Conservation (phyloP, 805 yeast species). For the Yamadazyma scolyti region DNA sequence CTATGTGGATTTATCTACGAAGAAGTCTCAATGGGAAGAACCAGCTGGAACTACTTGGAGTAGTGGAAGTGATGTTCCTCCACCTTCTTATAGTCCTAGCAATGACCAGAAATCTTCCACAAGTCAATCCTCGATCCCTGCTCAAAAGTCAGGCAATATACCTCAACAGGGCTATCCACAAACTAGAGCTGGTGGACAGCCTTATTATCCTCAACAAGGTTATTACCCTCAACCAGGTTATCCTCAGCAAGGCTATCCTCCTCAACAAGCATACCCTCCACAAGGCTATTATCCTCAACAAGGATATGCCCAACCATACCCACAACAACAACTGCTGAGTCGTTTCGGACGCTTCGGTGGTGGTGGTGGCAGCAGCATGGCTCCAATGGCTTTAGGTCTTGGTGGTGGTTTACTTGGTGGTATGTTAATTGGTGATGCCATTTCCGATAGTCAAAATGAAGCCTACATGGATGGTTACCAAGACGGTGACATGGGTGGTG, state of each 20-base stretch:
- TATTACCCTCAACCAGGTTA: constrained; percentile 12
- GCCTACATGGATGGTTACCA: constrained; percentile 16
- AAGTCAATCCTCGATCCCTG: background rate
- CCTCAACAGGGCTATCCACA: constrained; percentile 4
- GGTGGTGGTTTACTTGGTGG: constrained; percentile 64
- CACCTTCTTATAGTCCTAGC: constrained; percentile 33
- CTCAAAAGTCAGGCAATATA: constrained; percentile 3
- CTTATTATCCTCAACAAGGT: constrained; percentile 8
- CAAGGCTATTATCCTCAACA: constrained; percentile 14
- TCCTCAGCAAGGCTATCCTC: constrained; percentile 5
- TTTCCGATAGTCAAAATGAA: constrained; percentile 27
- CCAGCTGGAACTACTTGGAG: constrained; percentile 51
- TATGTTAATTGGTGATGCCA: constrained; percentile 44
- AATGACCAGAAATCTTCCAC: background rate
- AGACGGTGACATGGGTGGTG: constrained; percentile 35
- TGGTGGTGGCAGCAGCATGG: constrained; percentile 22
- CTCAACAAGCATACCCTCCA: constrained; percentile 5
- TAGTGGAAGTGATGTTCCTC: constrained; percentile 26
- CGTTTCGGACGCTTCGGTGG: constrained; percentile 40
- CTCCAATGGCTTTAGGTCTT: constrained; percentile 43
- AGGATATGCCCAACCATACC: constrained; percentile 16
- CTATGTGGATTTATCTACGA: constrained; percentile 70
- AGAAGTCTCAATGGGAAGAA: constrained; percentile 87
- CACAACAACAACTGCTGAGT: constrained; percentile 13
- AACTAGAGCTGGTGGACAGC: constrained; percentile 7